Evolutionary conservation across 139 green algal species (phyloP).

Genomic region (Picochlorum costavermella): DNA sequence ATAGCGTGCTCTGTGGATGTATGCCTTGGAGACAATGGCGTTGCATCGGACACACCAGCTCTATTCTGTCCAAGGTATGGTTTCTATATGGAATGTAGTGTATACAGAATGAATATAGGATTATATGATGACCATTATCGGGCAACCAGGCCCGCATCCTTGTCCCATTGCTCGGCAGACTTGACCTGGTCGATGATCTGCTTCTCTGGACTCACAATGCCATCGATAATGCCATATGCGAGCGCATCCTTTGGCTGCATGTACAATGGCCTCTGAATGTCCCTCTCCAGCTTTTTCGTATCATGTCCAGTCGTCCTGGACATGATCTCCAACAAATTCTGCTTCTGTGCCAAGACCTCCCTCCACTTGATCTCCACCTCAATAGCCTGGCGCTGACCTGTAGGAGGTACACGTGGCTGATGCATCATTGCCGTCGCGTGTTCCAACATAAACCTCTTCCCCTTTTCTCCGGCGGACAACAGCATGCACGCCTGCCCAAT

Average conservation of each 20-base stretch:
- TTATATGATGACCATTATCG: slow-evolving; percentile 13
- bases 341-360: slow-evolving; percentile 71
- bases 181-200: slow-evolving; percentile 54
- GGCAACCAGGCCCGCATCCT: slow-evolving; percentile 51
- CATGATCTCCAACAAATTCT: slow-evolving; percentile 76
- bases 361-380: slow-evolving; percentile 96
- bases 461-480: slow-evolving; percentile 64
- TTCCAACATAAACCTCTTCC: slow-evolving; percentile 78
- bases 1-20: too few relatives aligned
- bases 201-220: slow-evolving; percentile 65
- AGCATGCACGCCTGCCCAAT: slow-evolving; percentile 80
- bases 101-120: not conserved
- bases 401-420: slow-evolving; percentile 88
- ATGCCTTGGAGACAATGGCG: too few relatives aligned
- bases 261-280: slow-evolving; percentile 93
- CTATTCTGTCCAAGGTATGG: too few relatives aligned
- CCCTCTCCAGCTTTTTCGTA: slow-evolving; percentile 84
- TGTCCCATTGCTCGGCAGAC: slow-evolving; percentile 47
- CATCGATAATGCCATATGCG: slow-evolving; percentile 90
- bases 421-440: slow-evolving; percentile 95
- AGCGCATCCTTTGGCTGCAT: slow-evolving; percentile 84
- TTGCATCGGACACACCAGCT: too few relatives aligned
- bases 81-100: too few relatives aligned
- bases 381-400: slow-evolving; percentile 75
- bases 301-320: slow-evolving; percentile 77